Evolutionary conservation across 257 asterid species (phyloP), one percentile per base, ranked within the genome.

Genomic region (Solanum acaule): DNA sequence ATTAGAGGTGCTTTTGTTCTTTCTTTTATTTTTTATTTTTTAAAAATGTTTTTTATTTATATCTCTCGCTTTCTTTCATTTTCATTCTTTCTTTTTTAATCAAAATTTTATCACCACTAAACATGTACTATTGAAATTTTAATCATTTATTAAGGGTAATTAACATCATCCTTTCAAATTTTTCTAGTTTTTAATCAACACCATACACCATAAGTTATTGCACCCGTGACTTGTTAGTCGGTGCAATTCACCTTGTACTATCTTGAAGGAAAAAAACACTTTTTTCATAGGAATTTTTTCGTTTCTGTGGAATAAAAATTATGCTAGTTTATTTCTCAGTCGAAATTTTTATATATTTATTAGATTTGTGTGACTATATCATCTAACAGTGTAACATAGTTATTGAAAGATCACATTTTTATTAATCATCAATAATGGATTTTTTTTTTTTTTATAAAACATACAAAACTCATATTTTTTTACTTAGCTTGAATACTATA

Each of bases 1-100:
- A 85, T 40, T 68, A 35, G 33, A 90, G 92, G 88, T 90, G 94
- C 98, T 94, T 95, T 92, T 91, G 89, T 92, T 94, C 92, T 90
- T 85, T 79, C 90, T 91, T 73, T 52, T 89, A 27, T 86, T 18
- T 13, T 42, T 35, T 38, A 23, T 65, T 89, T 91, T 88, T 84
- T 89, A 0, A 1, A 49, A 3, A 20, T 85, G 52, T 91, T 90
- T 92, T 93, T 91, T 89, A 89, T 91, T 90, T 86, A 59, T 71
- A 79, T 87, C 90, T 92, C 88, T 85, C 79, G 3, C 59, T 67
- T 85, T 67, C 40, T 85, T 25, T 67, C 79, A 63, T 85, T 85
- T 85, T 85, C 61, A 15, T 18, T 81, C 44, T 81, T 16, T 34
- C 27, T 16, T 81, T 81, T 81, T 27, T 46, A 81, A 29, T 37